Percentiles rank a stretch among this genome's conserved stretches.
phyloP scores from a whole-genome alignment of 306 rosid genomes.

The Castanopsis chinensis region DNA sequence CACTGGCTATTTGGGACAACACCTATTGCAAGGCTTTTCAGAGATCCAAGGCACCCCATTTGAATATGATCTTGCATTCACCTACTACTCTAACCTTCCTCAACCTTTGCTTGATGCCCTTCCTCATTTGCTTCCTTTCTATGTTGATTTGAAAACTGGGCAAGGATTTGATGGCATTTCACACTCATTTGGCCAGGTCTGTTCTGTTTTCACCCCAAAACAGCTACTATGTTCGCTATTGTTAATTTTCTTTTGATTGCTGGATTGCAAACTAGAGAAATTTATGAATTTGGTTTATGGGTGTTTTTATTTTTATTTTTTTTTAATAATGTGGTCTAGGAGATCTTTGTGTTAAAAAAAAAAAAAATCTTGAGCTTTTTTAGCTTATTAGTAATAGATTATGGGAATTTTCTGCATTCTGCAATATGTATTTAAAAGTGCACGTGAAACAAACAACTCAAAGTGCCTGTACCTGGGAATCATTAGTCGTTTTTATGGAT shows the following conservation, averaged over 20 bases:
- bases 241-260: conserved; percentile 14
- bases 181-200: conserved; percentile 67
- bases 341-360: too few species aligned
- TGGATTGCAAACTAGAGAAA: not conserved
- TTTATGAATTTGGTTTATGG: not conserved
- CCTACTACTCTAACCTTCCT: conserved; percentile 57
- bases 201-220: not conserved
- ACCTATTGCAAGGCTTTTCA: conserved; percentile 55
- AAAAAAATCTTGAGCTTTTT: too few species aligned
- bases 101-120: conserved; percentile 44
- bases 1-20: conserved; percentile 93
- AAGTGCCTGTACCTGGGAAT: not conserved
- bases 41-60: conserved; percentile 25
- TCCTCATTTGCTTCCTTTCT: conserved; percentile 53
- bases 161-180: conserved; percentile 70
- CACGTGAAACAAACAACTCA: not conserved
- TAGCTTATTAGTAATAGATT: too few species aligned
- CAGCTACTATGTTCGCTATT: not conserved
- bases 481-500: not conserved
- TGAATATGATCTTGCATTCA: conserved; percentile 64
- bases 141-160: conserved; percentile 73
- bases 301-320: too few species aligned
- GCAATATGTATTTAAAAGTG: not conserved
- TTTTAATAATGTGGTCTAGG: too few species aligned
- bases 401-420: too few species aligned